A percentile compares a stretch with the other conserved stretches of the same genome.
These are phyloP conservation scores for Blastobotrys indianensis DNA, from an alignment of 1,139 yeast species.

Conservation along the genomic window DNA sequence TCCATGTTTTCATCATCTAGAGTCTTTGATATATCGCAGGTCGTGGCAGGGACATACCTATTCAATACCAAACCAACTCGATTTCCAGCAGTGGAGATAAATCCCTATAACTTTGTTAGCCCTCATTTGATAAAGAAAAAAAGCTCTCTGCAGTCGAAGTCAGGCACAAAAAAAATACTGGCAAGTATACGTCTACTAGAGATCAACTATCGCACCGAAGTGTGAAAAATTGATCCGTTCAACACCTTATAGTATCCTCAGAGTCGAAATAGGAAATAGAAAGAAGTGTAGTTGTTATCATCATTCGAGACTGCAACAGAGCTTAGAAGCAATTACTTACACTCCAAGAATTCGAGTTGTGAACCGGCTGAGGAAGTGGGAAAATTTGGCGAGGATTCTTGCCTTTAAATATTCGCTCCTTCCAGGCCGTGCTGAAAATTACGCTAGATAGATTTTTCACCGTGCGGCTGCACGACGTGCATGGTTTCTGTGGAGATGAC, in stretches of 20 bases:
- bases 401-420: slow-evolving; percentile 4
- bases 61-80: no score
- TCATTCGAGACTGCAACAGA: slow-evolving; percentile 18
- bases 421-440: slow-evolving; percentile 3
- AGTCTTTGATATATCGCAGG: no score
- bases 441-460: neutral
- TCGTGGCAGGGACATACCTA: no score
- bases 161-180: slow-evolving; percentile 70
- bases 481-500: no score
- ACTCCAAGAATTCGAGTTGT: no score
- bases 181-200: slow-evolving; percentile 65
- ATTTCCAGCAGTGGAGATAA: neutral
- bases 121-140: slow-evolving; percentile 9
- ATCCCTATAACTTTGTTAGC: slow-evolving; percentile 5
- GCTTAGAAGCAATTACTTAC: no score
- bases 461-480: no score
- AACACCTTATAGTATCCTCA: slow-evolving; percentile 77
- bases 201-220: slow-evolving; percentile 15
- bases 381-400: slow-evolving; percentile 3
- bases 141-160: slow-evolving; percentile 31
- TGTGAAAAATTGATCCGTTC: slow-evolving; percentile 25
- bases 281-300: slow-evolving; percentile 47
- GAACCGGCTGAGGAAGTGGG: neutral
- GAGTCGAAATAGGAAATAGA: slow-evolving; percentile 79
- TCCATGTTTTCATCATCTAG: slow-evolving; percentile 61